Evolutionary conservation across 2,329 filamentous ascomycete species (phyloP), one percentile per base, ranked within the genome.

Genomic region (Arthrobotrys musiformis): DNA sequence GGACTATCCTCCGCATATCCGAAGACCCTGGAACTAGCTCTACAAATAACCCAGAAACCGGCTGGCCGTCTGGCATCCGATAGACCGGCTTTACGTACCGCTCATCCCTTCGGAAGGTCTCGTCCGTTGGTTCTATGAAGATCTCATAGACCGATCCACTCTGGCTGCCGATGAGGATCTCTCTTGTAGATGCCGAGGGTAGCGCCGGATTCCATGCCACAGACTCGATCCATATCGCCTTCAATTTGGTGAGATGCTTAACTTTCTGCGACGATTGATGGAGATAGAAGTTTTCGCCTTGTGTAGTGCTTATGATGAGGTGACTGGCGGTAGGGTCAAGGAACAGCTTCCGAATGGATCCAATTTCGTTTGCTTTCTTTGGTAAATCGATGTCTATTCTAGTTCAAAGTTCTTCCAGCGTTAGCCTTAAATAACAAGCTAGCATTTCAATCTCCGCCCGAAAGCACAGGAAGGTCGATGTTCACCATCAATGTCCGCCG

Each of bases 251-350:
- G 37, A 99, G 86, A 6, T 91, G 88, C 79, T 95, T 93, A 1
- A 94, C 93, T 79, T 94, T 91, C 80, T 93, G 91, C 35, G 94
- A 95, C 83, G 98, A 94, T 9, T 93, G 94, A 83, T 99, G 95
- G 8, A 99, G 91, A 84, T 99, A 99, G 86, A 94, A 99, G 85
- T 97, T 98, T 84, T 99, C 95, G 82, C 93, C 93, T 44, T 93
- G 89, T 4, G 93, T 91, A 2, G 95, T 99, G 82, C 92, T 93
- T 80, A 99, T 90, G 79, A 99, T 89, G 28, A 99, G 87, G 85
- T 99, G 95, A 4, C 93, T 97, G 28, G 95, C 95, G 9, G 94
- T 97, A 28, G 95, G 94, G 82, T 99, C 95, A 82, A 99, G 91
- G 85, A 99, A 99, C 89, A 99, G 93, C 85, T 92, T 93, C 80